Evolutionary conservation across 2,329 filamentous ascomycete genomes (phyloP).

Genomic region (Ampelomyces quisqualis): DNA sequence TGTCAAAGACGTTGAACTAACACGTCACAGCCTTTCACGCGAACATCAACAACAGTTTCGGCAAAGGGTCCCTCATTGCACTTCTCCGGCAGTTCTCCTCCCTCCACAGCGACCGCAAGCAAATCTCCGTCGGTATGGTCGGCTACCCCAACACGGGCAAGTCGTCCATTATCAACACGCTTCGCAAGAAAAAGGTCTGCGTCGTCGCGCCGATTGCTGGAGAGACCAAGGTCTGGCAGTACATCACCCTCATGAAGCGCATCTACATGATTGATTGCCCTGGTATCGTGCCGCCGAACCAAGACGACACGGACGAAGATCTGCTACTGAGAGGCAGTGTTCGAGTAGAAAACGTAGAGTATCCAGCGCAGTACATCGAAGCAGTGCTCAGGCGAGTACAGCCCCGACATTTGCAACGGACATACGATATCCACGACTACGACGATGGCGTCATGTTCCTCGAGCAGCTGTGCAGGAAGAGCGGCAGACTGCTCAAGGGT

Average conservation of each 20-base stretch:
- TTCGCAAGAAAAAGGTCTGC: constrained; percentile 92
- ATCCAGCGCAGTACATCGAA: constrained; percentile 93
- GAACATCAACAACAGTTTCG: constrained; percentile 92
- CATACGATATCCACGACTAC: constrained; percentile 84
- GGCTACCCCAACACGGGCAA: constrained; percentile 94
- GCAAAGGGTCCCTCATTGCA: constrained; percentile 90
- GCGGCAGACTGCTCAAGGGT: constrained; percentile 80
- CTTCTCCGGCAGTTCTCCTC: constrained; percentile 90
- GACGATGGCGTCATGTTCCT: constrained; percentile 75
- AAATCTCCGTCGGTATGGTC: constrained; percentile 88
- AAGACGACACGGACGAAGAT: constrained; percentile 79
- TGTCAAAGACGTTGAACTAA: constrained; percentile 3
- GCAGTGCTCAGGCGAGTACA: constrained; percentile 80
- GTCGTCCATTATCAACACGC: constrained; percentile 93
- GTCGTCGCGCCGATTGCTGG: constrained; percentile 92
- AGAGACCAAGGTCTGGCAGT: constrained; percentile 98
- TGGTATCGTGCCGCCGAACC: constrained; percentile 89
- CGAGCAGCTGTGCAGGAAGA: constrained; percentile 82
- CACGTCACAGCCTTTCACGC: constrained; percentile 76
- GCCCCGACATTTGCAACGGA: constrained; percentile 83
- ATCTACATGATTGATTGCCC: constrained; percentile 97
- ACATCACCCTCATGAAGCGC: constrained; percentile 91
- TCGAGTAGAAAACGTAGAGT: constrained; percentile 91
- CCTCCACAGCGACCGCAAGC: constrained; percentile 86
- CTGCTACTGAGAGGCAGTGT: constrained; percentile 89